Evolutionary conservation across 331 rosid genomes (phyloP).

Genomic region (Prunus yedoensis): DNA sequence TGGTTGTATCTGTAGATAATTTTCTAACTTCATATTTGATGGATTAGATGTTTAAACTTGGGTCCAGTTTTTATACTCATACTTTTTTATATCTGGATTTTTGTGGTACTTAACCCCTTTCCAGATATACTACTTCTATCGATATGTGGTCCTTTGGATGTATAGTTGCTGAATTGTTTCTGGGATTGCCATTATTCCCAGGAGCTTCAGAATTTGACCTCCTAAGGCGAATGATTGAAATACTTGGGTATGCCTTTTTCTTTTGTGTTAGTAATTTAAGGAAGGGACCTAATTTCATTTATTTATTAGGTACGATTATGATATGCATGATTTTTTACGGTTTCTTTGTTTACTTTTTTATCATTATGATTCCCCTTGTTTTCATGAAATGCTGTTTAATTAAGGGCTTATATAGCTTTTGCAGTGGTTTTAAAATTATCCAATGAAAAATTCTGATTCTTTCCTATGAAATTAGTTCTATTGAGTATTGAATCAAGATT

Average conservation of each 20-base stretch:
- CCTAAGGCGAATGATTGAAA: constrained; percentile 82
- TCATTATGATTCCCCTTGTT: not conserved
- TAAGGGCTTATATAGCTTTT: too few relatives aligned
- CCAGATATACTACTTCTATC: constrained; percentile 87
- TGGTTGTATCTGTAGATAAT: not conserved
- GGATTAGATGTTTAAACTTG: not conserved
- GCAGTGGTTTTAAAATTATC: too few relatives aligned
- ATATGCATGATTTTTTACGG: not conserved
- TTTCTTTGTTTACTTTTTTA: not conserved
- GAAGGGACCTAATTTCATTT: not conserved
- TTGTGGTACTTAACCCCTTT: constrained; percentile 46
- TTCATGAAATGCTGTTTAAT: constrained; percentile 1
- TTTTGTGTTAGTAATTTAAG: not conserved
- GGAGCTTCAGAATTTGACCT: constrained; percentile 99
- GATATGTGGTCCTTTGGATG: constrained; percentile 99
- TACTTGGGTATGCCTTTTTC: constrained; percentile 78
- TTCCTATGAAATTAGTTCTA: not conserved
- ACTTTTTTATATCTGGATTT: constrained; percentile 14
- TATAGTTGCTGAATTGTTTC: constrained; percentile 97
- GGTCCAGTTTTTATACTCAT: constrained; percentile 4
- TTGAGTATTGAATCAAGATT: not conserved
- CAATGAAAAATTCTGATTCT: not conserved
- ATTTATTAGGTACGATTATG: not conserved
- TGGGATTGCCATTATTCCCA: constrained; percentile 94
- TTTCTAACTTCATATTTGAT: not conserved